Base-by-base conservation (phyloP, 805 yeast genomes). In the Ogataea nonfermentans region DNA sequence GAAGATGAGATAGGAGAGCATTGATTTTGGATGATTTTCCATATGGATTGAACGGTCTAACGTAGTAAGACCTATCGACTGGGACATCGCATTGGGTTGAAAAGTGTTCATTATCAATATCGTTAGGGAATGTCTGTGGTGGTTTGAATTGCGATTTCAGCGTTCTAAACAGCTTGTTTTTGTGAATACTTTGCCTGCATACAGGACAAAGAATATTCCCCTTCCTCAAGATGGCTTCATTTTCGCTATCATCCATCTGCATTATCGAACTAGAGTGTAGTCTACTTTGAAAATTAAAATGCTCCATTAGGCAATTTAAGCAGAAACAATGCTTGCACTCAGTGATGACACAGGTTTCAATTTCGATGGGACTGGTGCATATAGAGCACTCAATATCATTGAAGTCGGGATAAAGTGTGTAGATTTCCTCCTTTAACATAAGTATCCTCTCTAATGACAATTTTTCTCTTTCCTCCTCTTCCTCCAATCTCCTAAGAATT, bases 311-410 rank as follows among this genome's bases (percentile, higher is more conserved):
- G 59, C 97, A 91, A 14, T 66, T 68, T 24, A 80, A 63, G 57
- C 97, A 91, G 47, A 81, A 88, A 30, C 79, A 63, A 61, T 91
- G 98, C 20, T 84, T 82, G 64, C 98, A 91, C 25, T 78, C 79
- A 9, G 91, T 71, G 0, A 80, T 70, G 29, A 76, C 68, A 24
- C 68, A 63, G 20, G 78, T 76, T 1, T 70, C 63, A 2, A 71
- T 49, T 1, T 70, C 66, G 12, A 86, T 80, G 0, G 87, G 81
- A 19, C 76, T 76, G 2, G 79, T 73, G 60, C 98, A 91, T 16
- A 90, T 86, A 0, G 95, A 79, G 53, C 98, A 90, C 59, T 89
- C 96, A 2, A 77, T 59, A 9, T 71, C 72, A 2, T 61, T 63
- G 3, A 75, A 52, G 1, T 51, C 36, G 1, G 64, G 58, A 38